Evolutionary conservation across 2,329 filamentous ascomycete genomes (phyloP).

Genomic region (Beauveria varroae): DNA sequence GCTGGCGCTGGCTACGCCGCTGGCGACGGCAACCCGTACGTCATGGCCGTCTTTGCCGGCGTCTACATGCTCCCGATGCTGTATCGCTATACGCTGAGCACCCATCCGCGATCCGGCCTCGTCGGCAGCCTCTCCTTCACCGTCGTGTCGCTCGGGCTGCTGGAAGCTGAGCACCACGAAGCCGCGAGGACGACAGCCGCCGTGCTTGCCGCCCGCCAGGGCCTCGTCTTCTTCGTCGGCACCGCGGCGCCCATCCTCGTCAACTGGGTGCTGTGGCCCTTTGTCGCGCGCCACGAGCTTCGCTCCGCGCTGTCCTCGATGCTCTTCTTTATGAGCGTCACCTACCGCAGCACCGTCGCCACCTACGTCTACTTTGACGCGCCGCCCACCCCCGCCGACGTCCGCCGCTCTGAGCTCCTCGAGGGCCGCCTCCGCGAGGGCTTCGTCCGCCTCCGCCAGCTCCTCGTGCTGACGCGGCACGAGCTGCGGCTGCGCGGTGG

Average conservation of each 20-base stretch:
- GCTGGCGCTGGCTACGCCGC: constrained; percentile 44
- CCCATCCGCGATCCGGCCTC: constrained; percentile 48
- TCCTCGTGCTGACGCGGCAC: constrained; percentile 49
- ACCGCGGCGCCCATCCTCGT: constrained; percentile 45
- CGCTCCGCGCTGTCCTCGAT: constrained; percentile 47
- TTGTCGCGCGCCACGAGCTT: constrained; percentile 52
- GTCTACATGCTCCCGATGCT: constrained; percentile 55
- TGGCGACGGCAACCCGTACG: constrained; percentile 44
- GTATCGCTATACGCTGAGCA: constrained; percentile 47
- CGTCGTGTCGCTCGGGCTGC: constrained; percentile 41
- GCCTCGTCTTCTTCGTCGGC: constrained; percentile 44
- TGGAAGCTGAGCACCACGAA: constrained; percentile 20
- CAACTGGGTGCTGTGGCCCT: constrained; percentile 56
- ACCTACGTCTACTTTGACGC: constrained; percentile 53
- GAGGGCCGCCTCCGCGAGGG: constrained; percentile 53
- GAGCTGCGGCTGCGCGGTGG: constrained; percentile 47
- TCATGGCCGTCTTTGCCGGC: constrained; percentile 46
- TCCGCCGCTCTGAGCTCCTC: constrained; percentile 47
- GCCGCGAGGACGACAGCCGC: constrained; percentile 20
- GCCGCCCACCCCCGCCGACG: constrained; percentile 42
- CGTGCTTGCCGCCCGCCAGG: constrained; percentile 38
- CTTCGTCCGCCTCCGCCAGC: constrained; percentile 49
- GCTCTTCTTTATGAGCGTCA: constrained; percentile 50
- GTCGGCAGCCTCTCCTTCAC: constrained; percentile 51
- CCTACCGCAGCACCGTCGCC: constrained; percentile 47